A percentile compares a stretch with the other conserved stretches of the same genome.
Evolutionary conservation across 2,329 filamentous ascomycete species (phyloP).

Genomic region (Pseudohalonectria lignicola): DNA sequence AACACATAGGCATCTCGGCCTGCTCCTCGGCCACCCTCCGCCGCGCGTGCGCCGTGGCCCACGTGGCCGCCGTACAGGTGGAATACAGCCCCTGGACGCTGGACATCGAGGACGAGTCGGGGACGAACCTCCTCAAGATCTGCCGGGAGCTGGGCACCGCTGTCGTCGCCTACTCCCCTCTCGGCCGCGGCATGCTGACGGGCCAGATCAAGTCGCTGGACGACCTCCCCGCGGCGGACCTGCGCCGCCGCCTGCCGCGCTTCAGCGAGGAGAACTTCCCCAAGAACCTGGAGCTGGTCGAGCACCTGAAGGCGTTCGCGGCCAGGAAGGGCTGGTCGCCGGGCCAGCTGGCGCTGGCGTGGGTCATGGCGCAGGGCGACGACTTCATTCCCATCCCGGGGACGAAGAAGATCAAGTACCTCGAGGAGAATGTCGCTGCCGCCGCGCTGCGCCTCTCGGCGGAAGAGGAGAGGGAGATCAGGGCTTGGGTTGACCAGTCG

Average conservation of each 20-base stretch:
- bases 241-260: slow-evolving; percentile 19
- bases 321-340: slow-evolving; percentile 25
- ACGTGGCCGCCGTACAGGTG: slow-evolving; percentile 34
- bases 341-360: slow-evolving; percentile 43
- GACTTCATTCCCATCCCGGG: slow-evolving; percentile 27
- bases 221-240: slow-evolving; percentile 7
- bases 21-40: slow-evolving; percentile 30
- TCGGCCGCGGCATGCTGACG: slow-evolving; percentile 31
- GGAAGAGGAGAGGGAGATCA: slow-evolving; percentile 22
- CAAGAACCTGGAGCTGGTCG: slow-evolving; percentile 27
- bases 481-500: slow-evolving; percentile 13
- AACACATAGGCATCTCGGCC: slow-evolving; percentile 34
- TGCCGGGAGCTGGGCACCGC: slow-evolving; percentile 33
- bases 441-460: slow-evolving; percentile 17
- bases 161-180: slow-evolving; percentile 26
- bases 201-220: slow-evolving; percentile 14
- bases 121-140: slow-evolving; percentile 21
- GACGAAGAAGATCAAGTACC: slow-evolving; percentile 32
- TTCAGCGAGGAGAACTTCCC: slow-evolving; percentile 34
- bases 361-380: slow-evolving; percentile 37
- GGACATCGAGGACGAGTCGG: slow-evolving; percentile 28
- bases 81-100: slow-evolving; percentile 38
- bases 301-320: slow-evolving; percentile 13
- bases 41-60: slow-evolving; percentile 33
- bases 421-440: slow-evolving; percentile 32